These are phyloP conservation scores for Kentomonas sorsogonicus DNA, from an alignment of 208 protist species.

Conservation along the genomic window DNA sequence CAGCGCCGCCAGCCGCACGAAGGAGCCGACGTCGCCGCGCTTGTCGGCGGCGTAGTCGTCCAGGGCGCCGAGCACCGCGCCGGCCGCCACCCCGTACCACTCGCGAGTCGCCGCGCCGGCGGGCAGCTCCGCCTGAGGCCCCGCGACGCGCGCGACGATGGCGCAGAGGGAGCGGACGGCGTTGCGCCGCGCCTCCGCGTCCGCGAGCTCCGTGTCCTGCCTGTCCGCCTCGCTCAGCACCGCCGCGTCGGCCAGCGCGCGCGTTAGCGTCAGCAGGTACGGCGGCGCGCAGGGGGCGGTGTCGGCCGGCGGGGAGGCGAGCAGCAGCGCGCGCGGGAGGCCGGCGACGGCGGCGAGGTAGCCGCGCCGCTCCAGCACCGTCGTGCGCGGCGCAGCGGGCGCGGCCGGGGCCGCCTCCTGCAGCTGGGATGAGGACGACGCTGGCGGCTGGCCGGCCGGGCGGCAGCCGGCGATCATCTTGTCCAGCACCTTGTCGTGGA, in stretches of 20 bases:
- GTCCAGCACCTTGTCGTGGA: conserved; percentile 69
- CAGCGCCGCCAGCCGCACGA: conserved; percentile 92
- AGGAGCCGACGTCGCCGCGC: conserved; percentile 96
- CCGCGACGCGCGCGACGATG: conserved; percentile 28
- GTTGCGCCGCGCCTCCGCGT: conserved; percentile 90
- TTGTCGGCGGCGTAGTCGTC: conserved; percentile 94
- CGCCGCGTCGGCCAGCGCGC: conserved; percentile 15
- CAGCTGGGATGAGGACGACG: not conserved
- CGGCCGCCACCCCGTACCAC: conserved; percentile 32
- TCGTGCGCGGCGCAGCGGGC: conserved; percentile 20
- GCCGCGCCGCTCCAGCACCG: conserved; percentile 76
- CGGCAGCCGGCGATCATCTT: conserved; percentile 42
- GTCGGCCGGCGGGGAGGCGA: not conserved
- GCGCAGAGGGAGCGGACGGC: conserved; percentile 59
- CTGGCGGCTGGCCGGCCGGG: conserved; percentile 11
- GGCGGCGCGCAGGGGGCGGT: conserved; percentile 8
- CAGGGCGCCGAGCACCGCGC: conserved; percentile 52
- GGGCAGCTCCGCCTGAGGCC: too few relatives aligned
- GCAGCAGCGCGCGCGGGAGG: conserved; percentile 47
- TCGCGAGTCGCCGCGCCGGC: conserved; percentile 15
- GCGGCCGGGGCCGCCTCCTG: not conserved
- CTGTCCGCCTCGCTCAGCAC: conserved; percentile 22
- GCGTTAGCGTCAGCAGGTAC: conserved; percentile 12
- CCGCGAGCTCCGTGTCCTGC: conserved; percentile 53
- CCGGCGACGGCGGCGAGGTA: conserved; percentile 78